Evolutionary conservation across 495 filamentous ascomycete genomes (phyloP).

Genomic region (Pyrenula aspistea): DNA sequence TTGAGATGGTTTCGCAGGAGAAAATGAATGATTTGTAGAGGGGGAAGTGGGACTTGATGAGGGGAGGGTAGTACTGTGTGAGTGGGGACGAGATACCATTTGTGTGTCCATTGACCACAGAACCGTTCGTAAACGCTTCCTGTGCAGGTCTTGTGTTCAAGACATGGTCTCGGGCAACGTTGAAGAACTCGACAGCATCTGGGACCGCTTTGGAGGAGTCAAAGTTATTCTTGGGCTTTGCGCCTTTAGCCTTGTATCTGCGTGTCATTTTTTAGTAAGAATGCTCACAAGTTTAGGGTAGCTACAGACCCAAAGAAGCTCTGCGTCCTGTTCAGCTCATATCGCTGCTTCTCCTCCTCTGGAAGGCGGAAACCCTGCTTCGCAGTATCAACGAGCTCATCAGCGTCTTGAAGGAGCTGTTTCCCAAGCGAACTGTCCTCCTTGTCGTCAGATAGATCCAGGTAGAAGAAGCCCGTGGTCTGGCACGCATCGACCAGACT

Average conservation of each 20-base stretch:
- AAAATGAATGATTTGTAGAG: not conserved
- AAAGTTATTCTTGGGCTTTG: not conserved
- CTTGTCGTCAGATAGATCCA: constrained; percentile 8
- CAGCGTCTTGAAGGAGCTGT: constrained; percentile 8
- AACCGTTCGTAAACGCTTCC: not conserved
- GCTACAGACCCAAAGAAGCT: not conserved
- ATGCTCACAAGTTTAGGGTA: not conserved
- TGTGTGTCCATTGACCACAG: not conserved
- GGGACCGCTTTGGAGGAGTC: not conserved
- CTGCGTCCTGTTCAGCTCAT: not conserved
- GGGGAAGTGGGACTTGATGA: not conserved
- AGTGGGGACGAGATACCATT: not conserved
- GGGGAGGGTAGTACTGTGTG: not conserved
- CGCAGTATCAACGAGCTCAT: constrained; percentile 7
- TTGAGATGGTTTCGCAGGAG: not conserved
- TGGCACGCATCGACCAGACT: constrained; percentile 6
- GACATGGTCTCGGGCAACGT: not conserved
- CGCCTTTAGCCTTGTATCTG: not conserved
- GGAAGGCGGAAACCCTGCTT: not conserved
- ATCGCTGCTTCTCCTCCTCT: not conserved
- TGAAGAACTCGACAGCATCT: not conserved
- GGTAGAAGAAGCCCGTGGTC: constrained; percentile 13
- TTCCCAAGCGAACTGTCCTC: constrained; percentile 4
- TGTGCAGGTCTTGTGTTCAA: not conserved
- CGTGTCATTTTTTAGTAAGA: not conserved